Conservation (phyloP, 2,329 filamentous ascomycete species). For the Stachybotrys elegans region DNA sequence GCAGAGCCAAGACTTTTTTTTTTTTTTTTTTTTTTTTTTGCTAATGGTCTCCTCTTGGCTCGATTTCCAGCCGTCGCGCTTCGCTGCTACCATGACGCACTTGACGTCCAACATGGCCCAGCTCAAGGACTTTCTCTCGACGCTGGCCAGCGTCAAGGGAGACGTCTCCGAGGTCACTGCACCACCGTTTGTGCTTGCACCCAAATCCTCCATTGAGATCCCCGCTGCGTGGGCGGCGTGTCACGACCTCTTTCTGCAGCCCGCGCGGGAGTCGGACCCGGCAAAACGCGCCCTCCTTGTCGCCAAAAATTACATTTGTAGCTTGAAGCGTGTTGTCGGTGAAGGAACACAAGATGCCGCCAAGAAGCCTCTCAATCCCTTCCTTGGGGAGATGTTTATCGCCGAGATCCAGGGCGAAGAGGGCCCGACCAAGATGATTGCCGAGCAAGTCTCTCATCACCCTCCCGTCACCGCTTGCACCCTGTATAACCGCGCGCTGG, state of each 20-base stretch:
- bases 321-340: conserved; percentile 4
- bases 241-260: conserved; percentile 3
- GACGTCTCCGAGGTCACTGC: conserved; percentile 3
- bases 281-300: conserved; percentile 3
- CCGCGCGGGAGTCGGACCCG: not conserved
- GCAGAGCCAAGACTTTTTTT: no score
- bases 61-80: not conserved
- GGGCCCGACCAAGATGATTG: not conserved
- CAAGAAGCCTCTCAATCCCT: conserved; percentile 6
- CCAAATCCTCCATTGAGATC: conserved; percentile 6
- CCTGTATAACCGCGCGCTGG: conserved; percentile 2
- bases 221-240: conserved; percentile 2
- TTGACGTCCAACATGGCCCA: conserved; percentile 1
- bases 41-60: no score
- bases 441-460: conserved; percentile 5
- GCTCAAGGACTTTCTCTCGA: conserved; percentile 4
- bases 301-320: conserved; percentile 6
- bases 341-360: not conserved
- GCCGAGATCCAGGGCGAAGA: not conserved
- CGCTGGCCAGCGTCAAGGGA: conserved; percentile 2
- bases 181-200: conserved; percentile 5
- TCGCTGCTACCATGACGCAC: conserved; percentile 2
- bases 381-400: conserved; percentile 5
- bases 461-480: conserved; percentile 3
- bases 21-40: no score